Evolutionary conservation across 1,284 basidiomycete species (phyloP).

Genomic region (Trametes versicolor): DNA sequence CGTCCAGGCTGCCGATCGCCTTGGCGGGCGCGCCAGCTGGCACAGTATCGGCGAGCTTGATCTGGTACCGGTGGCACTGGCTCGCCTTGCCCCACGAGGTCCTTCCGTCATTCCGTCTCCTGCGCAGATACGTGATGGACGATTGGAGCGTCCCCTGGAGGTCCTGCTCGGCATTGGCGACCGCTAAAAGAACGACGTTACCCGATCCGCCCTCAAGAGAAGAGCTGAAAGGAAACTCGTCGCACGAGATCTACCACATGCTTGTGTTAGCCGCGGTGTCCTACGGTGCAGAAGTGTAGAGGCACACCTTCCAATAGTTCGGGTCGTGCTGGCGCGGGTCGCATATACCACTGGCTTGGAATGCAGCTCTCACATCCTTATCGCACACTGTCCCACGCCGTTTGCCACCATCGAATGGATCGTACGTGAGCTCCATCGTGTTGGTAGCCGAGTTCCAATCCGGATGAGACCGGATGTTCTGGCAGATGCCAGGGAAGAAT

Average conservation of each 20-base stretch:
- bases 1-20: slow-evolving; percentile 17
- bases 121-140: slow-evolving; percentile 14
- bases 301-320: slow-evolving; percentile 16
- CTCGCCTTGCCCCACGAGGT: slow-evolving; percentile 12
- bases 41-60: slow-evolving; percentile 10
- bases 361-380: not conserved
- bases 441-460: slow-evolving; percentile 12
- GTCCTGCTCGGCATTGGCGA: slow-evolving; percentile 16
- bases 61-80: slow-evolving; percentile 17
- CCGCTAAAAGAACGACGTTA: slow-evolving; percentile 3
- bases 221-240: slow-evolving; percentile 24
- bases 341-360: slow-evolving; percentile 16
- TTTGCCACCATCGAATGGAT: slow-evolving; percentile 14
- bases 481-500: slow-evolving; percentile 21
- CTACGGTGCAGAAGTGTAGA: too few species aligned
- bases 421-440: slow-evolving; percentile 21
- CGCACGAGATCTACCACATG: slow-evolving; percentile 15
- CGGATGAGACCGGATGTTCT: slow-evolving; percentile 17
- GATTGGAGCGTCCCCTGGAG: slow-evolving; percentile 16
- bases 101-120: slow-evolving; percentile 2
- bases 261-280: not conserved
- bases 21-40: slow-evolving; percentile 1
- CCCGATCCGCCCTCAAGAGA: slow-evolving; percentile 17
- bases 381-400: slow-evolving; percentile 8
- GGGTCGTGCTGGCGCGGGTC: slow-evolving; percentile 16